Evolutionary conservation across 768 basidiomycete genomes (phyloP), one percentile per base, ranked within the genome.

Genomic region (Lactarius psammicola): DNA sequence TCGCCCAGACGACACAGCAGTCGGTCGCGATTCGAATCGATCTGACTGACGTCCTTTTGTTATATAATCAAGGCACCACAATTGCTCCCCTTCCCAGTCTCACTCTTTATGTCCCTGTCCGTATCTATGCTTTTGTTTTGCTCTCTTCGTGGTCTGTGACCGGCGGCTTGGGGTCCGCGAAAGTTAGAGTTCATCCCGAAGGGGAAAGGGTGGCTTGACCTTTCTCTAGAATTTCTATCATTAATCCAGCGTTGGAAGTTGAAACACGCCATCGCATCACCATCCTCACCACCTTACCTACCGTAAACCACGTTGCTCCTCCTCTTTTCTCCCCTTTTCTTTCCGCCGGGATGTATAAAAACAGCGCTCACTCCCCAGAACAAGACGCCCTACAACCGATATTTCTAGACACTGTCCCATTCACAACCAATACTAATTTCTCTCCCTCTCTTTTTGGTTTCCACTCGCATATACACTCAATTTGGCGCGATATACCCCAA

Each of bases 251-350:
- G 23, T 49, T 49, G 46, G 13, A 38, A 17, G 38, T 64, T 51
- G 23, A 28, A 51, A 17, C 31, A 26, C 53, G 13, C 40, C 64
- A 36, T 23, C 53, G n/a, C 36, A 42, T 10, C 20, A n/a, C 31
- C 46, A 61, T 30, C 23, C 5, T 11, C 9, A 31, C 17, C 17
- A 34, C 44, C 23, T 58, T 63, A 57, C 66, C 66, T 67, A 10
- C 66, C 55, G 33, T 63, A 34, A 34, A 5, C 56, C 66, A 67
- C 66, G 66, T 67, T 67, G 49, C 46, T 18, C 38, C 17, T 61
- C 26, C 49, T 51, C 13, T 51, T 15, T 28, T 8, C 17, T n/a
- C 23, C 46, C 56, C 23, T 11, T 51, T 28, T 46, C 38, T 44
- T 6, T 18, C n/a, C 55, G 55, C 55, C 28, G 30, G n/a, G 1